These are phyloP conservation scores for Alternaria sp. DNA, from an alignment of 2,329 filamentous ascomycete genomes.

Conservation along the genomic window DNA sequence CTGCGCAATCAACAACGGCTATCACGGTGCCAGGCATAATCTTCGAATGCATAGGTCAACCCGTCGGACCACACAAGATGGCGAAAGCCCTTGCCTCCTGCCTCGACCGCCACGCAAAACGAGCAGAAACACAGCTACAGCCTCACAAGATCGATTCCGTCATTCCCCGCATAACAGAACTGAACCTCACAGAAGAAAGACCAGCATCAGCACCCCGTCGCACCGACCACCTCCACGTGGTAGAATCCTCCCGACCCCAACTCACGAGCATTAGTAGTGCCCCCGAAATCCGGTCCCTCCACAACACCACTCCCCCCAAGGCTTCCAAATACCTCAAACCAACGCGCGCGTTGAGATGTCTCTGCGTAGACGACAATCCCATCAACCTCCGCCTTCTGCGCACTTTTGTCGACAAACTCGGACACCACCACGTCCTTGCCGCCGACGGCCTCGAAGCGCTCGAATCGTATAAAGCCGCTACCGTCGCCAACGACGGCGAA, in stretches of 20 bases:
- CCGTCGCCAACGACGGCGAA: conserved; percentile 7
- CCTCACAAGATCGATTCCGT: conserved; percentile 19
- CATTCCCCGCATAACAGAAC: conserved; percentile 29
- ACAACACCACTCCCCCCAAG: conserved; percentile 23
- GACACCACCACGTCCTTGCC: conserved; percentile 44
- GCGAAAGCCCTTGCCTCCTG: conserved; percentile 46
- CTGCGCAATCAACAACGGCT: conserved; percentile 45
- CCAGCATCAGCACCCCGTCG: conserved; percentile 15
- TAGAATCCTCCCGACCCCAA: conserved; percentile 32
- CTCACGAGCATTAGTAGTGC: conserved; percentile 42
- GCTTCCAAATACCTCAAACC: conserved; percentile 26
- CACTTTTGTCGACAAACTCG: conserved; percentile 48
- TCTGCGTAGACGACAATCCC: conserved; percentile 52
- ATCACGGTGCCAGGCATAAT: conserved; percentile 46
- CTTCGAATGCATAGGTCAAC: conserved; percentile 48
- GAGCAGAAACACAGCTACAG: conserved; percentile 19
- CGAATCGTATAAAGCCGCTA: conserved; percentile 35
- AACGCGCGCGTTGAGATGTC: conserved; percentile 37
- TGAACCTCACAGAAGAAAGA: conserved; percentile 36
- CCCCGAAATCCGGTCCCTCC: conserved; percentile 39
- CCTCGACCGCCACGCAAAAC: conserved; percentile 42
- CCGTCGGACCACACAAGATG: conserved; percentile 51
- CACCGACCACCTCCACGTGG: conserved; percentile 11
- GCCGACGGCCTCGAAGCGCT: conserved; percentile 50
- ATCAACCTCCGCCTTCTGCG: conserved; percentile 51